These are phyloP conservation scores for Neurospora tetraspora DNA, from an alignment of 495 filamentous ascomycete species.

Conservation along the genomic window DNA sequence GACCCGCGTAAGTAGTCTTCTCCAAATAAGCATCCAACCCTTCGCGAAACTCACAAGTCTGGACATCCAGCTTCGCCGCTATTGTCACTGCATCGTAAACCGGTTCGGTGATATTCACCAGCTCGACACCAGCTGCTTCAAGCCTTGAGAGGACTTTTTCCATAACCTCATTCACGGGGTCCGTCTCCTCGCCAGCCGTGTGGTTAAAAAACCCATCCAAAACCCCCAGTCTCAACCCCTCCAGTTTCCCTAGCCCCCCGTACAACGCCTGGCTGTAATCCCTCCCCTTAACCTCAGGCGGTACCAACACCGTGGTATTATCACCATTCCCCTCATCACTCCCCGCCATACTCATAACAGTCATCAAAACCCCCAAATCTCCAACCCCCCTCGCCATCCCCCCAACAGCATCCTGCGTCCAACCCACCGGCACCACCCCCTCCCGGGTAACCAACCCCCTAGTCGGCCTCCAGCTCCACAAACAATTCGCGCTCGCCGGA, in stretches of 20 bases:
- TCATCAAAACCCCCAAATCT: conserved; percentile 46
- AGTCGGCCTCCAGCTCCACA: conserved; percentile 53
- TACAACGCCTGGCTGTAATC: conserved; percentile 33
- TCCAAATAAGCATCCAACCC: conserved; percentile 34
- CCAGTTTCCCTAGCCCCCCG: conserved; percentile 17
- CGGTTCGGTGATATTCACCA: conserved; percentile 39
- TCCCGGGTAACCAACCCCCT: conserved; percentile 40
- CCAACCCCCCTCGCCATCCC: conserved; percentile 45
- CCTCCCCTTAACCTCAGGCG: conserved; percentile 18
- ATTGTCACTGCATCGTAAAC: conserved; percentile 43
- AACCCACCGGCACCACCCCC: conserved; percentile 51
- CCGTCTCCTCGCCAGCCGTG: conserved; percentile 35
- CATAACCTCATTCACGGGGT: conserved; percentile 42
- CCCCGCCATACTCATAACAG: conserved; percentile 39
- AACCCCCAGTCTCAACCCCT: conserved; percentile 36
- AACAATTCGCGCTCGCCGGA: conserved; percentile 51
- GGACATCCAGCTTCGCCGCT: conserved; percentile 38
- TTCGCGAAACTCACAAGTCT: conserved; percentile 47
- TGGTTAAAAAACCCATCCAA: conserved; percentile 43
- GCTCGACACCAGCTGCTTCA: conserved; percentile 23
- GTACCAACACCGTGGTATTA: conserved; percentile 33
- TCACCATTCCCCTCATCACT: conserved; percentile 32
- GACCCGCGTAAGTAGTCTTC: conserved; percentile 9
- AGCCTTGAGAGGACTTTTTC: conserved; percentile 21
- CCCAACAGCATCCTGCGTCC: conserved; percentile 52